A percentile compares a stretch with the other conserved stretches of the same genome.
These are phyloP conservation scores for Saccharomycopsis babjevae DNA, from an alignment of 805 yeast genomes.

Conservation along the genomic window DNA sequence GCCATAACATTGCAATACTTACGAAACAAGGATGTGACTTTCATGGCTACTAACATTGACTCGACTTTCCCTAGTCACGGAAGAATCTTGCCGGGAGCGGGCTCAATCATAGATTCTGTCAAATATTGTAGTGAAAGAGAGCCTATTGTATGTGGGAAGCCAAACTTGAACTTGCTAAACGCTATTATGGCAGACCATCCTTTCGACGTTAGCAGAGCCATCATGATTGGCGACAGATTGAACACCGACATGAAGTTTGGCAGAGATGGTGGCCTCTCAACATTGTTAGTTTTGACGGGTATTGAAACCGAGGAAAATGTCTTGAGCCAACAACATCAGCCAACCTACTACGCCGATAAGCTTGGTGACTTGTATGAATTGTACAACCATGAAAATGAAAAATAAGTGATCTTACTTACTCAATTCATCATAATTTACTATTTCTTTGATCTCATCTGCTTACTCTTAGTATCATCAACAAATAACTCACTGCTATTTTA, in stretches of 20 bases:
- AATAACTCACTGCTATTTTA: not conserved
- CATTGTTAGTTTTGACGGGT: constrained; percentile 83
- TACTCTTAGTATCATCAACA: not conserved
- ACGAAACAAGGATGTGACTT: constrained; percentile 50
- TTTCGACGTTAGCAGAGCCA: constrained; percentile 44
- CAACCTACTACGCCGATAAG: constrained; percentile 58
- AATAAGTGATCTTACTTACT: not conserved
- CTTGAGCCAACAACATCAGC: constrained; percentile 33
- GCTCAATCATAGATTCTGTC: constrained; percentile 74
- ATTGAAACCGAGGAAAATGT: constrained; percentile 70
- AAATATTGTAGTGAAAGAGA: constrained; percentile 66
- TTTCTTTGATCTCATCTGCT: not conserved
- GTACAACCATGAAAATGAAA: not conserved
- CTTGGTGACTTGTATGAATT: constrained; percentile 70
- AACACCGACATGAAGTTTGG: constrained; percentile 96
- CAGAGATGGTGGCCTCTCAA: constrained; percentile 72
- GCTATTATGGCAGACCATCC: constrained; percentile 63
- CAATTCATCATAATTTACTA: not conserved
- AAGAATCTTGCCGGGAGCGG: constrained; percentile 85
- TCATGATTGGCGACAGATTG: constrained; percentile 93
- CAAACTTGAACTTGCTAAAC: constrained; percentile 81
- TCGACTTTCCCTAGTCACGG: constrained; percentile 91
- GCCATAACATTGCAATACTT: constrained; percentile 78
- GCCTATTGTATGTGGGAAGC: constrained; percentile 92
- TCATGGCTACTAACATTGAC: constrained; percentile 90